Evolutionary conservation across 2,329 filamentous ascomycete genomes (phyloP), one percentile per base, ranked within the genome.

Genomic region (Grosmannia huntii): DNA sequence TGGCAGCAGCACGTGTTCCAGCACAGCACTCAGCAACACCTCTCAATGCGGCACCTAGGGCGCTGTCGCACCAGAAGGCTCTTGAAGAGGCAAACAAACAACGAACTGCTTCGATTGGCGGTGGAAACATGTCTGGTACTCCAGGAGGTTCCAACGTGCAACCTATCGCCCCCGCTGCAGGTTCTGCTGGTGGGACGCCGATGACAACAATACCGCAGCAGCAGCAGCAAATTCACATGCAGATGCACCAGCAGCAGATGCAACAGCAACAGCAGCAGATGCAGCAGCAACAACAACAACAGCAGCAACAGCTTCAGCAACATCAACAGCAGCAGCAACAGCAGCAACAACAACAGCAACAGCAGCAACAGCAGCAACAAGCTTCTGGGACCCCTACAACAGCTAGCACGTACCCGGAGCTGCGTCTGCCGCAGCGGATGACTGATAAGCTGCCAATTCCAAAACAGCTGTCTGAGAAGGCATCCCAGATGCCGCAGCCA

Each of bases 181-280:
- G 53, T 19, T 44, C 33, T 14, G 21, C 33, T 27, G 33, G 41
- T 21, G 44, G 31, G 19, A 44, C 31, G 33, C 44, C 11, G 46
- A 44, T 28, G 51, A 50, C 19, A 49, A 28, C 36, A n/a, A 53
- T 57, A 12, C 58, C 62, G 7, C 52, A 44, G n/a, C 59, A 57
- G 31, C 59, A 60, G 31, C 59, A 59, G 53, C 64, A 31, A 65
- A 63, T 46, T 62, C 66, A 62, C 64, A 67, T 63, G 27, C 59
- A 59, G 19, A 85, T 85, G 0, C 95, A 96, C 56, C 87, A 90
- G 5, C 95, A 95, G 70, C 83, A 81, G 46, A 78, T 97, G 3
- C 81, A 79, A 12, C 80, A 83, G 59, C 83, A 86, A 33, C 55
- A 46, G 16, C 44, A 52, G 55, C 31, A 11, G 16, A 38, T 46